Base-by-base conservation (phyloP, 129 eudicot species). In the Deinandra increscens region DNA sequence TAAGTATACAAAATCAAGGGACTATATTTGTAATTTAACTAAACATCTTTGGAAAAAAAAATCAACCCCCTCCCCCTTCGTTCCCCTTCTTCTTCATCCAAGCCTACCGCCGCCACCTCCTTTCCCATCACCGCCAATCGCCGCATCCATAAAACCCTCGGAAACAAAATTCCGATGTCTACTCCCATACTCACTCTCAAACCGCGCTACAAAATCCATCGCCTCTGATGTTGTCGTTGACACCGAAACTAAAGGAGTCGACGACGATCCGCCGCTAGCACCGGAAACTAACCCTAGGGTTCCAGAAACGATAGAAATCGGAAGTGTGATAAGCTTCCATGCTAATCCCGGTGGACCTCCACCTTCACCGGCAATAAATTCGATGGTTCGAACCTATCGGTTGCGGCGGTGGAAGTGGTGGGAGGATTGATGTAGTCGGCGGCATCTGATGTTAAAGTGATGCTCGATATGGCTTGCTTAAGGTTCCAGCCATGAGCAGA, bases 61-160 rank as follows among this genome's bases (percentile, higher is more conserved):
- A n/a, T n/a, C n/a, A n/a, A n/a, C n/a, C n/a, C n/a, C n/a, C n/a
- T n/a, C n/a, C n/a, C n/a, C n/a, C n/a, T n/a, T n/a, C n/a, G n/a
- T n/a, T n/a, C n/a, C n/a, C n/a, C n/a, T n/a, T n/a, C n/a, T n/a
- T n/a, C n/a, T n/a, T n/a, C n/a, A n/a, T n/a, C n/a, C n/a, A n/a
- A n/a, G n/a, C n/a, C n/a, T n/a, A n/a, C n/a, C n/a, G n/a, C n/a
- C n/a, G n/a, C n/a, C n/a, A n/a, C n/a, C n/a, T n/a, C n/a, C n/a
- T n/a, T n/a, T n/a, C n/a, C n/a, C n/a, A n/a, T n/a, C n/a, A n/a
- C n/a, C n/a, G n/a, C n/a, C n/a, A n/a, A n/a, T n/a, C n/a, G n/a
- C n/a, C 13, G 99, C 95, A 8, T 93, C 99, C 97, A 93, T 87
- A 69, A 93, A 93, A 66, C 99, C 95, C 69, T 93, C 97, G 0